Percentiles rank a stretch among this genome's conserved stretches.
phyloP scores from a whole-genome alignment of 345 rosid genomes.

The Brassica incana region DNA sequence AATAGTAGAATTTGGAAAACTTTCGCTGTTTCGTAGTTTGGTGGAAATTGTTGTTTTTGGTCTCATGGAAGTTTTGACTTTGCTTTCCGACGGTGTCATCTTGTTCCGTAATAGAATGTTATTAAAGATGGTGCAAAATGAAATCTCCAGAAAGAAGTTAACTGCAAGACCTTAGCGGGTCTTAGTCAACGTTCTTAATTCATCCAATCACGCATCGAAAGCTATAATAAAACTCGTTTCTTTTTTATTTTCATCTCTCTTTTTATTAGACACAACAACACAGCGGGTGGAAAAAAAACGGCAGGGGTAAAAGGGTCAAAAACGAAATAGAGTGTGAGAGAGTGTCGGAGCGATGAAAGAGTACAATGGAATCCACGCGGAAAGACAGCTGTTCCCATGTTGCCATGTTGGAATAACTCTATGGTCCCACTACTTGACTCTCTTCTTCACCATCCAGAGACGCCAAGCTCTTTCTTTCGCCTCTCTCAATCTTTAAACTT shows the following conservation, averaged over 20 bases:
- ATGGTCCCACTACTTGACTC: not conserved
- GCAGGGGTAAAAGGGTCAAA: conserved; percentile 31
- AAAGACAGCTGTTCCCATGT: conserved; percentile 43
- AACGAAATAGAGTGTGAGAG: not conserved
- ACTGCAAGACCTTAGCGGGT: not conserved
- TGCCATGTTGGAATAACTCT: conserved; percentile 34
- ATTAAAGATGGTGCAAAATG: not conserved
- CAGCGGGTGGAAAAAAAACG: not conserved
- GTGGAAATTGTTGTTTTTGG: not conserved
- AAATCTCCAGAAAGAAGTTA: not conserved
- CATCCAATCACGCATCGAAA: conserved; percentile 34
- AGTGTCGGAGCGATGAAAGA: conserved; percentile 10
- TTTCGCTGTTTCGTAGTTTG: not conserved
- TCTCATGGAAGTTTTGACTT: not conserved
- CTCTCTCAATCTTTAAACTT: not conserved
- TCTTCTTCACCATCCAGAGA: not conserved
- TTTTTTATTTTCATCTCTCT: not conserved
- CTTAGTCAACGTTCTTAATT: not conserved
- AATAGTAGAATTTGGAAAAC: not conserved
- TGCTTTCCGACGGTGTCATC: not conserved
- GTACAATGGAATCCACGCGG: conserved; percentile 37
- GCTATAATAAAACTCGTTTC: not conserved
- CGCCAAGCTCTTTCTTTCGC: not conserved
- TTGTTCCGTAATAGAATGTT: not conserved
- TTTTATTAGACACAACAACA: not conserved